These are phyloP conservation scores for Capsicum rhomboideum DNA, from an alignment of 257 asterid genomes.

Conservation along the genomic window DNA sequence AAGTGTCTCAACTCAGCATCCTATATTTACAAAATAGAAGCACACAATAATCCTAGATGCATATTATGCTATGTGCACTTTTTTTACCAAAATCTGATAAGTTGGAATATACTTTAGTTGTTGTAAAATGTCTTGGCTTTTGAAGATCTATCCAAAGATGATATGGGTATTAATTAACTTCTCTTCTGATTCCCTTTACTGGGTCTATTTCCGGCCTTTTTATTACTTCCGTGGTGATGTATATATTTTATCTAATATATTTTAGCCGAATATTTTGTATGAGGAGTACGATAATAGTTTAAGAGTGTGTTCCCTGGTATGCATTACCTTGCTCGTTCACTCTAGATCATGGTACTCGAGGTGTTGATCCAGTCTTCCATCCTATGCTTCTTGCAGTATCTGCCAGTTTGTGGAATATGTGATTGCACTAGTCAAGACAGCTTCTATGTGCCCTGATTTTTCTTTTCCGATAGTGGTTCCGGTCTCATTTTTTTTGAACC, in stretches of 20 bases:
- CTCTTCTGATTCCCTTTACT: background rate
- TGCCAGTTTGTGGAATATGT: background rate
- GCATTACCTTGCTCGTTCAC: background rate
- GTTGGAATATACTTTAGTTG: background rate
- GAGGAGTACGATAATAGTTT: background rate
- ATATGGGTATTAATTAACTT: background rate
- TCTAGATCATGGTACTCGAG: background rate
- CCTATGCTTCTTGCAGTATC: background rate
- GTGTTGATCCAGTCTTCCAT: background rate
- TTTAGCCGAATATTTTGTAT: background rate
- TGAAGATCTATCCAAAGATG: background rate
- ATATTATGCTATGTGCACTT: background rate
- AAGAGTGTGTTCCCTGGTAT: background rate
- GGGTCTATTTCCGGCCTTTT: background rate
- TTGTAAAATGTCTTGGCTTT: background rate
- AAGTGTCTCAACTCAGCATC: conserved; percentile 13
- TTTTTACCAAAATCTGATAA: background rate
- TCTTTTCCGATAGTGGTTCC: background rate
- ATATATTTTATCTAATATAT: background rate
- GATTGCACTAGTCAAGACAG: background rate
- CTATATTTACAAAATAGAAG: background rate
- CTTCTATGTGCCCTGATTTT: background rate
- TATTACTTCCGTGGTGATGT: background rate
- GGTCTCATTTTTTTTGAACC: background rate
- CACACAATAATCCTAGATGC: background rate